Conservation (phyloP, 768 basidiomycete genomes). For the Scleroderma citrinum region DNA sequence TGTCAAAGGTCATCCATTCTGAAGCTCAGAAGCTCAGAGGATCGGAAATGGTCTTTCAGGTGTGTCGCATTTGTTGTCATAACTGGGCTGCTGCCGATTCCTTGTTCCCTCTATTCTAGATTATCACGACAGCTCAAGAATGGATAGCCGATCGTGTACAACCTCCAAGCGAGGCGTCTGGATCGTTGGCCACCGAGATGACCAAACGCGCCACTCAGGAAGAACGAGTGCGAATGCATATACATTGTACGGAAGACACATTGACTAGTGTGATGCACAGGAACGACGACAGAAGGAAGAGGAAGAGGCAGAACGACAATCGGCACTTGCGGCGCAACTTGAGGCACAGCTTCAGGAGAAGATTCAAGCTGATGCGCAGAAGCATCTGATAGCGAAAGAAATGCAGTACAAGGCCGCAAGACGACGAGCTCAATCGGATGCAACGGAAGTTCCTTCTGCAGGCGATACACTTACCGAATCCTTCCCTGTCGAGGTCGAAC, state of each 20-base stretch:
- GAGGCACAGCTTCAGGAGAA: slow-evolving; percentile 59
- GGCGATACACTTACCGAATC: slow-evolving; percentile 54
- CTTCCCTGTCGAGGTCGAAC: slow-evolving; percentile 51
- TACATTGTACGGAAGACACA: background rate
- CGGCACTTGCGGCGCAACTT: slow-evolving; percentile 45
- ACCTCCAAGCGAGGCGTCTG: slow-evolving; percentile 52
- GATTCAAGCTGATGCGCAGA: slow-evolving; percentile 59
- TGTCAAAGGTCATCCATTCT: slow-evolving; percentile 54
- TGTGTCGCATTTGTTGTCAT: slow-evolving; percentile 22
- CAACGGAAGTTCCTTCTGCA: slow-evolving; percentile 53
- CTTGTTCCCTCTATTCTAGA: slow-evolving; percentile 32
- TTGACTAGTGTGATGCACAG: slow-evolving; percentile 24
- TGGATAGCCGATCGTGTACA: slow-evolving; percentile 58
- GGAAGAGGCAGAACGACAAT: slow-evolving; percentile 47
- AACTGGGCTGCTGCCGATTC: slow-evolving; percentile 2
- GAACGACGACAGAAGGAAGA: slow-evolving; percentile 49
- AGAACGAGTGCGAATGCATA: slow-evolving; percentile 44
- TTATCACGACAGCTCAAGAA: slow-evolving; percentile 62
- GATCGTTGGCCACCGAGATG: slow-evolving; percentile 79
- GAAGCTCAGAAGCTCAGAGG: slow-evolving; percentile 65
- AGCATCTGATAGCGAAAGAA: slow-evolving; percentile 42
- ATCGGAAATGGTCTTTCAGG: slow-evolving; percentile 76
- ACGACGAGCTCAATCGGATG: slow-evolving; percentile 62
- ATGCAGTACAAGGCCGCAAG: slow-evolving; percentile 46
- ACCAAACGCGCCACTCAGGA: slow-evolving; percentile 64